Base-by-base conservation (phyloP, 345 rosid genomes). In the Eucalyptus brandiana region DNA sequence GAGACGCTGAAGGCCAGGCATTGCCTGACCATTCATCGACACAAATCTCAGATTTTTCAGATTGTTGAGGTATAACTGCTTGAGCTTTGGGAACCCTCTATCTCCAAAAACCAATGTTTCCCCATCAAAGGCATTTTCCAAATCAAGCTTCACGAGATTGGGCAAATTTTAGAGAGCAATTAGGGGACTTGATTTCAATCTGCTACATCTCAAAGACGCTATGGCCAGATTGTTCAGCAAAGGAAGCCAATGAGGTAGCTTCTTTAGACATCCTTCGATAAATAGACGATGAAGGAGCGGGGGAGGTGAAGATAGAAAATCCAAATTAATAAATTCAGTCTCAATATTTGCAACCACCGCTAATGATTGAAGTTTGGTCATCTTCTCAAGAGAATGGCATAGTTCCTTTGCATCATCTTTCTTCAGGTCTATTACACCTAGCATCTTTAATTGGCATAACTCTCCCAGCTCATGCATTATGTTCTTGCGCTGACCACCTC, bases 321-420 rank as follows among this genome's bases (percentile, higher is more conserved):
- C 48, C 12, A 47, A 47, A 47, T 11, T 0, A 47, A 47, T 47
- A 10, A 47, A 0, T 47, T 11, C 48, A 47, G 1, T 10, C 48
- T 10, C 48, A 47, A 0, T 11, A 0, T 3, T 1, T 47, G 4
- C 1, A 47, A 0, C 0, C 48, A 47, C 12, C 0, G 0, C 12
- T 47, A 47, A 0, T 3, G 48, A 47, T 47, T 0, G 1, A 47
- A 47, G 48, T 0, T 47, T 3, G 4, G 0, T 11, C 48, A 47
- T 47, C 48, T 47, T 47, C 48, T 3, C 4, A 0, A 47, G 12
- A 12, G 48, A 47, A 4, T 47, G 48, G 1, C 48, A 47, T 11
- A 3, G 13, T 47, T 10, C 12, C 4, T 47, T 47, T 47, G 12
- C 48, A 47, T 47, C 12, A 47, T 47, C 48, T 47, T 47, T 47